Base-by-base conservation (phyloP, 2,329 filamentous ascomycete genomes). In the Pestalotiopsis sp. region DNA sequence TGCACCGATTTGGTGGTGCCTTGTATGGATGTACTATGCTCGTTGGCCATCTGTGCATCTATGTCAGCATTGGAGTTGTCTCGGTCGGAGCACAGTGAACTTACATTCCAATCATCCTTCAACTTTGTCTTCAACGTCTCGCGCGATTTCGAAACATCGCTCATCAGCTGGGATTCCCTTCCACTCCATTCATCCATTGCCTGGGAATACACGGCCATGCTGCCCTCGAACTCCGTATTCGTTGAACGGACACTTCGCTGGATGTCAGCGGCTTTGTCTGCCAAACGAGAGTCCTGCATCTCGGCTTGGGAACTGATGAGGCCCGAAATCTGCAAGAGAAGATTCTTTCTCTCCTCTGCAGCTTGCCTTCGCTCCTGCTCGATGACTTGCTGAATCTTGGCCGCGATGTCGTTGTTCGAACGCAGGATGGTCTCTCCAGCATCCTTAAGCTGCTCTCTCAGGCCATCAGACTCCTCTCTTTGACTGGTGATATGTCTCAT, bases 1-100 rank as follows among this genome's bases (percentile, higher is more conserved):
- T 99, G 95, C 1, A 98, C 94, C 2, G 93, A 93, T 74, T 93
- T 92, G 0, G 95, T 95, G 0, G 93, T 93, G 7, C 88, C 87
- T 73, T 95, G 93, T 74, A 99, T 95, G 5, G 92, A 91, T n/a
- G 86, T 90, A 74, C 94, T 97, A 75, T 93, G 91, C 68, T 92
- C 87, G 74, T 93, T 93, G 49, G 95, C 93, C 38, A 83, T 80
- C 90, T 92, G 72, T n/a, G 7, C 0, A 14, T 52, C 23, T 2
- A 13, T 25, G 62, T 31, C 23, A 41, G 17, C 12, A 23, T 11
- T 14, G 23, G 3, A 31, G 9, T 23, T 68, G 17, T 65, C 68
- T 23, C 71, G 55, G 39, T 55, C n/a, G 36, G 23, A 60, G 27
- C n/a, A 78, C 90, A 85, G 76, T 83, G 87, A 64, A 82, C 90